Conservation (phyloP, 306 rosid genomes). For the Prunus armeniaca region DNA sequence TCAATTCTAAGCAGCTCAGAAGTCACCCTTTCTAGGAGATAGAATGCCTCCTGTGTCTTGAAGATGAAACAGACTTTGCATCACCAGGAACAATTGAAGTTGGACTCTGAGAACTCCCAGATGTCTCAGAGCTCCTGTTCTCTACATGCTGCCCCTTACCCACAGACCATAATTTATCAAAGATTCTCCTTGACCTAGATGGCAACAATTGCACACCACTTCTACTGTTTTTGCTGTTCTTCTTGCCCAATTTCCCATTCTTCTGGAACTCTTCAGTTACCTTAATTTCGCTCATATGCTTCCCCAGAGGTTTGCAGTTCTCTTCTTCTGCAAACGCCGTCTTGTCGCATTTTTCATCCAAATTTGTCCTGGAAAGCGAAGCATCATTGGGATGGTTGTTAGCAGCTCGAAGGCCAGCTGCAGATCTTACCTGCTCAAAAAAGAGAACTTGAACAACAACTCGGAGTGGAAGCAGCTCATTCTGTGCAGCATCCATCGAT, state of each 20-base stretch:
- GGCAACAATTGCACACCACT: slow-evolving; percentile 80
- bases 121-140: slow-evolving; percentile 79
- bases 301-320: slow-evolving; percentile 49
- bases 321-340: slow-evolving; percentile 17
- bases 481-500: slow-evolving; percentile 87
- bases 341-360: slow-evolving; percentile 44
- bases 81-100: slow-evolving; percentile 73
- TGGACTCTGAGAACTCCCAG: slow-evolving; percentile 93
- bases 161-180: slow-evolving; percentile 72
- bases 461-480: slow-evolving; percentile 88
- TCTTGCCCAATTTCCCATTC: slow-evolving; percentile 57
- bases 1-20: slow-evolving; percentile 11
- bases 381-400: slow-evolving; percentile 19
- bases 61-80: slow-evolving; percentile 63
- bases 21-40: slow-evolving; percentile 46
- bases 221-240: slow-evolving; percentile 71
- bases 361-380: slow-evolving; percentile 27
- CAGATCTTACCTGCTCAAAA: slow-evolving; percentile 79
- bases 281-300: slow-evolving; percentile 50
- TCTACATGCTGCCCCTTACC: slow-evolving; percentile 76
- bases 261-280: slow-evolving; percentile 44
- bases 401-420: slow-evolving; percentile 29
- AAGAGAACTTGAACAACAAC: slow-evolving; percentile 87
- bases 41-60: slow-evolving; percentile 91
- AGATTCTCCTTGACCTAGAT: slow-evolving; percentile 84